Evolutionary conservation across 2,329 filamentous ascomycete species (phyloP).

Genomic region (Xylariaceae sp.): DNA sequence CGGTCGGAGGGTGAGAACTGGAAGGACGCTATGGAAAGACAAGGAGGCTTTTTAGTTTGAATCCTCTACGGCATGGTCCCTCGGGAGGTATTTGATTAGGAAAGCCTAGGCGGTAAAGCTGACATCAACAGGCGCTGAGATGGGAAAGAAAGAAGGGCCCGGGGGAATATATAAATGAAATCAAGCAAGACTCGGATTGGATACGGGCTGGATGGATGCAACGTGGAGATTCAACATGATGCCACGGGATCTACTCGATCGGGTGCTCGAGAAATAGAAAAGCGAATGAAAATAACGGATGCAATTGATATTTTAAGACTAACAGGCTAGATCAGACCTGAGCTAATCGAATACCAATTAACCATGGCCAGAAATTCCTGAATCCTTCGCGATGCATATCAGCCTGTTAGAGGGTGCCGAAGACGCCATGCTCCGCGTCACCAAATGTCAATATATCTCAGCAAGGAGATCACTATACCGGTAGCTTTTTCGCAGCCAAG

Average conservation of each 20-base stretch:
- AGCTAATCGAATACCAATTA: neutral
- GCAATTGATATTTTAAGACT: neutral
- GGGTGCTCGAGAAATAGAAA: too few relatives aligned
- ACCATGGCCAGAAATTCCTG: neutral
- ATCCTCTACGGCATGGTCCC: neutral
- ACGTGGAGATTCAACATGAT: slow-evolving; percentile 4
- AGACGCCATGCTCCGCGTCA: neutral
- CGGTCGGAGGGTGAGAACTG: slow-evolving; percentile 45
- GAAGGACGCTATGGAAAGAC: slow-evolving; percentile 41
- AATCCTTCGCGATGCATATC: neutral
- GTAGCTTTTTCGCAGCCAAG: too few relatives aligned
- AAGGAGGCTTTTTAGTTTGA: slow-evolving; percentile 39
- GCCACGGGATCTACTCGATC: neutral
- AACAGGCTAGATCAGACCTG: neutral
- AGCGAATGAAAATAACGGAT: neutral
- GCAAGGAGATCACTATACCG: neutral
- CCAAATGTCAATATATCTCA: neutral
- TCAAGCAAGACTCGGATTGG: too few relatives aligned
- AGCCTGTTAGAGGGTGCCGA: neutral
- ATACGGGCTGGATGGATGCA: too few relatives aligned
- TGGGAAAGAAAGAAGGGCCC: neutral
- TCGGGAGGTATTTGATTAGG: too few relatives aligned
- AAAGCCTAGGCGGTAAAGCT: neutral
- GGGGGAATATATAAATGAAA: too few relatives aligned
- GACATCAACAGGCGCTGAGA: neutral